Evolutionary conservation across 2,329 filamentous ascomycete genomes (phyloP).

Genomic region (Helotiales sp.): DNA sequence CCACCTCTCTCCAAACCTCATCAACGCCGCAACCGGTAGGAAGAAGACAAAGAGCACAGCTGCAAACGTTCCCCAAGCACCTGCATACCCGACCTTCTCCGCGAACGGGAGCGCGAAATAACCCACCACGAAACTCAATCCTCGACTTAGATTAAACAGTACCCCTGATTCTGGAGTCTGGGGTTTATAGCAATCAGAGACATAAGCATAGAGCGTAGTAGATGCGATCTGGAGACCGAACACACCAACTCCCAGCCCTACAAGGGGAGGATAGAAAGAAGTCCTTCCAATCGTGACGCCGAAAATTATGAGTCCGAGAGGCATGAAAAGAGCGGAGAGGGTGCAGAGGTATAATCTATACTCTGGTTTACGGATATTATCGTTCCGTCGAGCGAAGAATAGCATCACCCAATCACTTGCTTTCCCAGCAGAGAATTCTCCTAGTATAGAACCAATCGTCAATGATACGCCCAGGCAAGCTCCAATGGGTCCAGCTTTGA

Average conservation of each 20-base stretch:
- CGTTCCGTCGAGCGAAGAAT: slow-evolving; percentile 19
- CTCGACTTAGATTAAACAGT: slow-evolving; percentile 29
- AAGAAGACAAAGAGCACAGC: slow-evolving; percentile 26
- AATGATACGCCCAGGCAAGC: slow-evolving; percentile 29
- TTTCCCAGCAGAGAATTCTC: slow-evolving; percentile 30
- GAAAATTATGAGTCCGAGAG: slow-evolving; percentile 31
- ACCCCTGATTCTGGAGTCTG: slow-evolving; percentile 31
- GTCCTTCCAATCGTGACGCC: slow-evolving; percentile 28
- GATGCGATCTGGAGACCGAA: slow-evolving; percentile 32
- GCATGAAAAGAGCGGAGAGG: slow-evolving; percentile 31
- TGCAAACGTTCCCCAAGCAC: slow-evolving; percentile 31
- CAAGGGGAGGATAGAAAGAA: slow-evolving; percentile 23
- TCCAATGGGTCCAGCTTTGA: slow-evolving; percentile 29
- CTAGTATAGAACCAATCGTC: slow-evolving; percentile 28
- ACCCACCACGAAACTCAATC: slow-evolving; percentile 30
- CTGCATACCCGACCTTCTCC: slow-evolving; percentile 19
- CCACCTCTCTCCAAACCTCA: slow-evolving; percentile 31
- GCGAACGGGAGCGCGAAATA: slow-evolving; percentile 31
- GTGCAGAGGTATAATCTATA: slow-evolving; percentile 30
- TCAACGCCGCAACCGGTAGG: slow-evolving; percentile 25
- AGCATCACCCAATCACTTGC: slow-evolving; percentile 29
- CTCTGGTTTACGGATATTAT: slow-evolving; percentile 30
- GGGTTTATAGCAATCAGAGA: slow-evolving; percentile 31
- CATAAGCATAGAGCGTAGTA: slow-evolving; percentile 32
- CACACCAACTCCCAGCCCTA: slow-evolving; percentile 28